phyloP scores from a whole-genome alignment of 352 stramenopile genomes.

The Phytophthora rubi region DNA sequence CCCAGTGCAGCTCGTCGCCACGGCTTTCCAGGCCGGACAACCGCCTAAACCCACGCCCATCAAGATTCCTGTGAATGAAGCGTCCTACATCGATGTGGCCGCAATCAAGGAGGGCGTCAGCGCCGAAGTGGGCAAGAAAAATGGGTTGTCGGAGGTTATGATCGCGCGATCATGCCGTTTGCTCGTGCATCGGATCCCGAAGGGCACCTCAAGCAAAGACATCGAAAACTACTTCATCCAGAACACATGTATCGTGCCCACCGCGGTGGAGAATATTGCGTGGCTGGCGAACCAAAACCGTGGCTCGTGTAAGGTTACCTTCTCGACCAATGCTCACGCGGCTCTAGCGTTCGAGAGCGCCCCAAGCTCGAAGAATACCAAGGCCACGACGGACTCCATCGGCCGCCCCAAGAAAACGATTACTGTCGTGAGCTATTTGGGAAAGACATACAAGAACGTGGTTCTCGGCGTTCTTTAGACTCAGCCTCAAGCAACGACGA shows the following conservation, averaged over 20 bases:
- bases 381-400: slow-evolving; percentile 63
- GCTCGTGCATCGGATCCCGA: slow-evolving; percentile 77
- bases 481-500: slow-evolving; percentile 18
- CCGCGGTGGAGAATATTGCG: slow-evolving; percentile 67
- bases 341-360: slow-evolving; percentile 70
- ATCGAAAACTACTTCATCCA: slow-evolving; percentile 78
- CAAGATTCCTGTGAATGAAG: slow-evolving; percentile 36
- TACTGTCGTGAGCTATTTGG: slow-evolving; percentile 56
- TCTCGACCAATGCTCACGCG: slow-evolving; percentile 68
- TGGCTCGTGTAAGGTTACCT: slow-evolving; percentile 77
- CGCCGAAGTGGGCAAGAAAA: slow-evolving; percentile 9
- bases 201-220: slow-evolving; percentile 64
- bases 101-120: slow-evolving; percentile 17
- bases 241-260: slow-evolving; percentile 67
- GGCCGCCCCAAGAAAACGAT: slow-evolving; percentile 77
- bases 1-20: slow-evolving; percentile 46
- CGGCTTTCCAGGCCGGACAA: slow-evolving; percentile 46
- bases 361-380: slow-evolving; percentile 41
- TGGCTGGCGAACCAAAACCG: slow-evolving; percentile 69
- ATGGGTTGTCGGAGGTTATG: slow-evolving; percentile 33
- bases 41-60: not conserved
- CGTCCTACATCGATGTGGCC: slow-evolving; percentile 42
- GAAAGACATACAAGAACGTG: slow-evolving; percentile 78
- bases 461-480: slow-evolving; percentile 51
- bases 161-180: slow-evolving; percentile 71